Evolutionary conservation across 1,284 basidiomycete species (phyloP).

Genomic region (Acaromyces ingoldii): DNA sequence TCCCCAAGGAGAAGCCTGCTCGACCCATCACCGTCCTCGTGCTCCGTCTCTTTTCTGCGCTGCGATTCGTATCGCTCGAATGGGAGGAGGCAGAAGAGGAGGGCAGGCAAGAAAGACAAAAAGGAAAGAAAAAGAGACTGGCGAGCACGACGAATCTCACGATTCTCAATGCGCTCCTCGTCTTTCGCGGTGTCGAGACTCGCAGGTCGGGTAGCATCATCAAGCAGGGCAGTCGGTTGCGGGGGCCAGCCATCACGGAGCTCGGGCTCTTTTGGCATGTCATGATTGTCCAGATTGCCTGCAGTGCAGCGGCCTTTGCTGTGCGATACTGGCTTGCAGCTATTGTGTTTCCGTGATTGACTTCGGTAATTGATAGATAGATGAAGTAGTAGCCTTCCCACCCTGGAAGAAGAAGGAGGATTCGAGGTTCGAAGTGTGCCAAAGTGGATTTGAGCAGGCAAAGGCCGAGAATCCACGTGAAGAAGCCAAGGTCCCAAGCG

Average conservation of each 20-base stretch:
- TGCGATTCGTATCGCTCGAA: slow-evolving; percentile 23
- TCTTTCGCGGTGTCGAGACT: slow-evolving; percentile 24
- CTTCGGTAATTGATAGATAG: too few relatives aligned
- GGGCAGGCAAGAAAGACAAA: too few relatives aligned
- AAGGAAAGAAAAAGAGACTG: too few relatives aligned
- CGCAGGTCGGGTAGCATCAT: background rate
- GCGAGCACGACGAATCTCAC: slow-evolving; percentile 37
- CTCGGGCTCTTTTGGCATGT: slow-evolving; percentile 27
- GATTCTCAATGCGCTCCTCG: slow-evolving; percentile 44
- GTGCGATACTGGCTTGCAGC: slow-evolving; percentile 43
- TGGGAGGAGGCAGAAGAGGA: slow-evolving; percentile 8
- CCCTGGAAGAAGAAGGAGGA: too few relatives aligned
- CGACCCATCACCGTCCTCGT: slow-evolving; percentile 8
- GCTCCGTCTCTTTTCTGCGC: slow-evolving; percentile 14
- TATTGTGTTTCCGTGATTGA: slow-evolving; percentile 45
- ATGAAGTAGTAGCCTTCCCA: too few relatives aligned
- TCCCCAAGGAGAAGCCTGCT: slow-evolving; percentile 12
- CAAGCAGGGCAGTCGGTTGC: background rate
- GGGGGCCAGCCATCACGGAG: slow-evolving; percentile 26
- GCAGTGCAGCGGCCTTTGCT: slow-evolving; percentile 35
- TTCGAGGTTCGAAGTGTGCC: too few relatives aligned
- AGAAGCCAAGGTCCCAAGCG: too few relatives aligned
- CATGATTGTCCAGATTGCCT: slow-evolving; percentile 36
- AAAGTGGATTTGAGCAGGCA: too few relatives aligned
- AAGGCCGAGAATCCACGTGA: too few relatives aligned